phyloP scores from a whole-genome alignment of 2,329 filamentous ascomycete genomes.

The Pseudocercospora cruenta region DNA sequence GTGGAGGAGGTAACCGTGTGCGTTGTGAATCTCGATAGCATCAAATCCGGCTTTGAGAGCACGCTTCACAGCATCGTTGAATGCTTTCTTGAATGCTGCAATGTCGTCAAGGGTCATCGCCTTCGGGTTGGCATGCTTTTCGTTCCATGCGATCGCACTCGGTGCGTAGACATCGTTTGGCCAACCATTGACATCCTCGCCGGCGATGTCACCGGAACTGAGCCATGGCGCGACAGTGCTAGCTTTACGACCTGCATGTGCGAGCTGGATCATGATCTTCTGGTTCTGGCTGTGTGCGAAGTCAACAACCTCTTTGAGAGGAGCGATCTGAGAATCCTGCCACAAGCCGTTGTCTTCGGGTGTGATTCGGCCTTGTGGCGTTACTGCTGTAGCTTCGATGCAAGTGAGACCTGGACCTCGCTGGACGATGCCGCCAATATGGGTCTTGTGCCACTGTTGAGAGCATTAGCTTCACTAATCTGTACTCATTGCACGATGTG shows the following conservation, averaged over 20 bases:
- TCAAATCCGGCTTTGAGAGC: slow-evolving; percentile 68
- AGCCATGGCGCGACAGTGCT: slow-evolving; percentile 68
- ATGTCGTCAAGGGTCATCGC: slow-evolving; percentile 73
- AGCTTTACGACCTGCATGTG: slow-evolving; percentile 73
- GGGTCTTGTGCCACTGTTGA: slow-evolving; percentile 69
- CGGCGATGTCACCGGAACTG: slow-evolving; percentile 57
- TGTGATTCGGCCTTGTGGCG: slow-evolving; percentile 78
- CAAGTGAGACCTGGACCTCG: slow-evolving; percentile 75
- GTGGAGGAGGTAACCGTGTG: slow-evolving; percentile 76
- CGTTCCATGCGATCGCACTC: slow-evolving; percentile 64
- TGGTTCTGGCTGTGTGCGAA: slow-evolving; percentile 80
- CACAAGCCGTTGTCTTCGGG: slow-evolving; percentile 80
- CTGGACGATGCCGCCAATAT: slow-evolving; percentile 73
- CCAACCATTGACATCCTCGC: slow-evolving; percentile 55
- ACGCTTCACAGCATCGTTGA: slow-evolving; percentile 22
- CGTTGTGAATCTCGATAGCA: slow-evolving; percentile 77
- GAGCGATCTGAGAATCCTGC: slow-evolving; percentile 79
- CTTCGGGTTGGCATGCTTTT: slow-evolving; percentile 64
- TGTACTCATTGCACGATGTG: background rate
- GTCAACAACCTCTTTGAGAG: slow-evolving; percentile 70
- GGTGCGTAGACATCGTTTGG: slow-evolving; percentile 59
- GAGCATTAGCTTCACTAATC: background rate
- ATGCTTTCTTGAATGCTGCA: slow-evolving; percentile 58
- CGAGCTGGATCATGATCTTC: slow-evolving; percentile 78
- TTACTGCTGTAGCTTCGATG: slow-evolving; percentile 77